phyloP scores from a whole-genome alignment of 2,329 filamentous ascomycete species.

The Simplicillium aogashimaense region DNA sequence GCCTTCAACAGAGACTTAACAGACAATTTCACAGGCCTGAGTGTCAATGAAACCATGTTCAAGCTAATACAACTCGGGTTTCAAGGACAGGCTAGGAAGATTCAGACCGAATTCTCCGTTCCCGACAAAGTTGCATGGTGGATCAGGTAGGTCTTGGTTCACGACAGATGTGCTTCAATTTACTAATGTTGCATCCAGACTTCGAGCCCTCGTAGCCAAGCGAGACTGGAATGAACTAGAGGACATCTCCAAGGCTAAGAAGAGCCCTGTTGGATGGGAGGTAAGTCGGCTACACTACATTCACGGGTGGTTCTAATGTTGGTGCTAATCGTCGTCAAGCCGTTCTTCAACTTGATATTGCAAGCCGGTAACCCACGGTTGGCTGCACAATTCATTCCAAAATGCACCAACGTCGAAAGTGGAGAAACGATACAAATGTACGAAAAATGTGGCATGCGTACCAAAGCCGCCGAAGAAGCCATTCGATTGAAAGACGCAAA shows the following conservation, averaged over 20 bases:
- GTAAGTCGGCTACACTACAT: slow-evolving; percentile 35
- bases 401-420: slow-evolving; percentile 63
- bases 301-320: too few relatives aligned
- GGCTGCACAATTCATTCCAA: slow-evolving; percentile 75
- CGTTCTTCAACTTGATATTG: slow-evolving; percentile 84
- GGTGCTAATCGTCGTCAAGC: slow-evolving; percentile 32
- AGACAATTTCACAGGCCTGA: slow-evolving; percentile 69
- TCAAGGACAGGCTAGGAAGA: slow-evolving; percentile 73
- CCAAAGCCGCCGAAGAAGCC: slow-evolving; percentile 87
- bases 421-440: slow-evolving; percentile 81
- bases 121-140: slow-evolving; percentile 87
- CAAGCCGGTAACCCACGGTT: slow-evolving; percentile 84
- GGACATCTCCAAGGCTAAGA: slow-evolving; percentile 67
- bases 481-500: slow-evolving; percentile 69
- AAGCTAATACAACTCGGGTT: slow-evolving; percentile 77
- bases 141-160: slow-evolving; percentile 45
- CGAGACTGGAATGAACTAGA: slow-evolving; percentile 90
- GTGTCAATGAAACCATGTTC: slow-evolving; percentile 86
- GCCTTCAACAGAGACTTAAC: slow-evolving; percentile 75
- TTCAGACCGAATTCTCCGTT: slow-evolving; percentile 88
- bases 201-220: slow-evolving; percentile 81
- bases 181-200: slow-evolving; percentile 31
- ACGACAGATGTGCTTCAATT: neutral
- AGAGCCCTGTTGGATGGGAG: slow-evolving; percentile 95
- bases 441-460: slow-evolving; percentile 85